Base-by-base conservation (phyloP, 2,329 filamentous ascomycete species). In the Pseudopyrenochaeta lycopersici region DNA sequence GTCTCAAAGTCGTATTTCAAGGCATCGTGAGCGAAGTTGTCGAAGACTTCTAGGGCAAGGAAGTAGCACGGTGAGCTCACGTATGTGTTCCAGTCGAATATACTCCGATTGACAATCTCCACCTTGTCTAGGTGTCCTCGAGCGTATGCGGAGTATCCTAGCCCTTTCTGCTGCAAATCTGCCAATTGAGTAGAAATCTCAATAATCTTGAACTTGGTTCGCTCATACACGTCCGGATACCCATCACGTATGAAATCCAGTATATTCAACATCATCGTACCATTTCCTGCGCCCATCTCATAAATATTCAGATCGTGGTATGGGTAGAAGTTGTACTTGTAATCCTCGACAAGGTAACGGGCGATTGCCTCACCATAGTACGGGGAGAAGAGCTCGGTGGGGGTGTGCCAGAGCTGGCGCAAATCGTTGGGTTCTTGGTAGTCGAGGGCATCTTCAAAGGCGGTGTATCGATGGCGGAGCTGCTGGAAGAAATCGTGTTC, bases 291-390 rank as follows among this genome's bases (percentile, higher is more conserved):
- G 46, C 95, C 95, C 90, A 99, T 96, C 76, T 99, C 95, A 84
- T 97, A 99, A 75, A 99, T 96, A 67, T 96, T 91, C 46, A 99
- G 85, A 77, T 99, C 95, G 77, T 97, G 89, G 81, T 98, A 97
- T 2, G 95, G 95, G 74, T 95, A 98, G 50, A 92, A 86, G 39
- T 91, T 91, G 73, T 97, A 86, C 74, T 95, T 92, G 84, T 99
- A 99, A 80, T 99, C 97, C 63, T 91, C 89, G 63, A 98, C 88
- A 39, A 99, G 86, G 76, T 98, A 97, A 17, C 94, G 89, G n/a
- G 94, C 95, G 64, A 99, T 91, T 30, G 95, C 91, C 81, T 99
- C 93, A 71, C 94, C 96, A 75, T 99, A 99, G 78, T 94, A 96
- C 0, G 96, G 95, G 29, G 91, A 87, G 80, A 99, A 99, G 17